Evolutionary conservation across 495 filamentous ascomycete genomes (phyloP).

Genomic region (Neurospora sp.): DNA sequence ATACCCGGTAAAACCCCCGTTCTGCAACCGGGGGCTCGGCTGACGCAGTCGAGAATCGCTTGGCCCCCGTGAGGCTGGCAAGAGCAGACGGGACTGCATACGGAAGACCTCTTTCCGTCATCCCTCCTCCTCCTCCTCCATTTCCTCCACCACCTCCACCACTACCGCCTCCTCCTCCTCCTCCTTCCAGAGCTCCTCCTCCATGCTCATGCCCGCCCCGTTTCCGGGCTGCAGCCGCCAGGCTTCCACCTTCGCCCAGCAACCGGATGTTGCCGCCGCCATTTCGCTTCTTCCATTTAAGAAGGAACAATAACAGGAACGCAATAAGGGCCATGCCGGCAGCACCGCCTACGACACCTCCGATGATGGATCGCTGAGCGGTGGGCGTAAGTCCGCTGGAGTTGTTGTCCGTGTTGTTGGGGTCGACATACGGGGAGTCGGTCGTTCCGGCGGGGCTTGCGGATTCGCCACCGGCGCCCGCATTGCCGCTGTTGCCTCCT

Average conservation of each 20-base stretch:
- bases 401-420: constrained; percentile 2
- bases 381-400: constrained; percentile 18
- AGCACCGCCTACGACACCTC: constrained; percentile 55
- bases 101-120: constrained; percentile 42
- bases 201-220: neutral
- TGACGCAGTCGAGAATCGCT: constrained; percentile 36
- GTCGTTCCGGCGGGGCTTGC: neutral
- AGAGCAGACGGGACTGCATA: constrained; percentile 47
- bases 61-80: constrained; percentile 35
- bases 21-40: constrained; percentile 26
- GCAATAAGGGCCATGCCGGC: constrained; percentile 52
- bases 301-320: constrained; percentile 41
- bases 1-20: constrained; percentile 46
- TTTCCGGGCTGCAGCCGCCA: neutral
- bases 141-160: constrained; percentile 16
- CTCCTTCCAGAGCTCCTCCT: neutral
- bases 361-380: constrained; percentile 38
- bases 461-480: constrained; percentile 1
- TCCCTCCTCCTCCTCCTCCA: constrained; percentile 13
- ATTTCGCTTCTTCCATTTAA: constrained; percentile 45
- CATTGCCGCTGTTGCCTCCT: neutral
- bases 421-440: neutral
- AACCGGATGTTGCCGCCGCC: constrained; percentile 18
- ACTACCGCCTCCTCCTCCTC: constrained; percentile 3
- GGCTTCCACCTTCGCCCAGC: constrained; percentile 18